phyloP scores from a whole-genome alignment of 2,329 filamentous ascomycete species.

The Aspergillus sp. region DNA sequence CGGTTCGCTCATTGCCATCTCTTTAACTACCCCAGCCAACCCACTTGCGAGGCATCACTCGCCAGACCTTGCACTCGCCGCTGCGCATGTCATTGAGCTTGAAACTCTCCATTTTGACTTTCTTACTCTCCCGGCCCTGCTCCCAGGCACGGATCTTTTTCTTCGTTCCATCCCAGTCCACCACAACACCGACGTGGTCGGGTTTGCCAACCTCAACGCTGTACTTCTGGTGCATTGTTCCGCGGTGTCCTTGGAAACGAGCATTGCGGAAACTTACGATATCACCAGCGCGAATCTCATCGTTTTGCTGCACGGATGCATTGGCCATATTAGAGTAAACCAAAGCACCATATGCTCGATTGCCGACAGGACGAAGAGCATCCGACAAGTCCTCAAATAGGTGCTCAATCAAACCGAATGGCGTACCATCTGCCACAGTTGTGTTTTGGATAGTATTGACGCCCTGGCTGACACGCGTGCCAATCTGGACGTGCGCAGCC shows the following conservation, averaged over 20 bases:
- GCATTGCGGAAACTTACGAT: constrained; percentile 91
- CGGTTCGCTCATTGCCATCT: background rate
- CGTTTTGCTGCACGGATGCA: constrained; percentile 82
- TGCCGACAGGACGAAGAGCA: constrained; percentile 81
- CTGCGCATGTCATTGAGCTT: constrained; percentile 87
- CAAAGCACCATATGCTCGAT: constrained; percentile 82
- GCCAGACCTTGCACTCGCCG: constrained; percentile 96
- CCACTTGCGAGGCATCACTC: constrained; percentile 89
- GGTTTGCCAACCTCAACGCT: constrained; percentile 81
- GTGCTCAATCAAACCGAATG: constrained; percentile 74
- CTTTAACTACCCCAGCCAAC: constrained; percentile 71
- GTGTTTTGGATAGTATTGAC: constrained; percentile 72
- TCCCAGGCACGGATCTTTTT: constrained; percentile 97
- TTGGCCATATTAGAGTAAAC: constrained; percentile 96
- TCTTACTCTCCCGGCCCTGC: constrained; percentile 89
- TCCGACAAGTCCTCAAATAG: constrained; percentile 72
- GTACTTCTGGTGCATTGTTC: constrained; percentile 94
- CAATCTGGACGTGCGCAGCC: constrained; percentile 76
- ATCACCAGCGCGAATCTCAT: constrained; percentile 91
- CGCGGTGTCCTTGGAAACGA: constrained; percentile 91
- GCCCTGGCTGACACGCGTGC: constrained; percentile 71
- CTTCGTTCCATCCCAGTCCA: constrained; percentile 98
- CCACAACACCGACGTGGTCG: constrained; percentile 84
- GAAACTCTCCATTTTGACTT: constrained; percentile 92
- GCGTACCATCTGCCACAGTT: constrained; percentile 79